A percentile compares a stretch with the other conserved stretches of the same genome.
Conservation (phyloP, 768 basidiomycete species). For the Tricholoma matsutake region DNA sequence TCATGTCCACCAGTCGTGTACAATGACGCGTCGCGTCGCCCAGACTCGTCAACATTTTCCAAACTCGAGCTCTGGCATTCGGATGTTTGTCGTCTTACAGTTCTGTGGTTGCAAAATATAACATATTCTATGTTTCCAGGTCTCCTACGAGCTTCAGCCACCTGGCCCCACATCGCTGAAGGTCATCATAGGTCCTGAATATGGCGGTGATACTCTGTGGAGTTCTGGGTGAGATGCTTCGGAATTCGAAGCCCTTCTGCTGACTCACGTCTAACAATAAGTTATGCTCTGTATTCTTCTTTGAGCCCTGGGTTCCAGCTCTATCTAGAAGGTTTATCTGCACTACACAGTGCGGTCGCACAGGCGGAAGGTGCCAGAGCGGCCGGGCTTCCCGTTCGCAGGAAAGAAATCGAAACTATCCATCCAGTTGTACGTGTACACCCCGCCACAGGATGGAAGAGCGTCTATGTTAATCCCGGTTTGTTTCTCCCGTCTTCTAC, state of each 20-base stretch:
- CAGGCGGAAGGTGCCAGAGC: constrained; percentile 75
- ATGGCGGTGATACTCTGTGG: constrained; percentile 81
- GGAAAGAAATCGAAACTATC: constrained; percentile 63
- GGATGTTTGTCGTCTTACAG: constrained; percentile 44
- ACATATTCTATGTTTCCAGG: constrained; percentile 22
- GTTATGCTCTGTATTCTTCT: constrained; percentile 82
- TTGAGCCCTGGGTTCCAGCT: constrained; percentile 71
- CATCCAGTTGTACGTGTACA: constrained; percentile 85
- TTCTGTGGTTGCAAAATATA: background rate
- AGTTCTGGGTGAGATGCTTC: constrained; percentile 58
- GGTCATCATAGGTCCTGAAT: constrained; percentile 63
- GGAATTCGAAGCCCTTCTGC: background rate
- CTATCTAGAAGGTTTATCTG: constrained; percentile 71
- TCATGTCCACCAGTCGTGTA: constrained; percentile 53
- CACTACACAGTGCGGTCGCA: constrained; percentile 73
- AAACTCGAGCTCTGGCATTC: constrained; percentile 80
- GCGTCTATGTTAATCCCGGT: constrained; percentile 79
- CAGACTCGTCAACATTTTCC: constrained; percentile 62
- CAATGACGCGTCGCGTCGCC: constrained; percentile 60
- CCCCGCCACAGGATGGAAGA: constrained; percentile 84
- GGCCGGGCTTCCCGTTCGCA: constrained; percentile 66
- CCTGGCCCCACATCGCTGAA: constrained; percentile 78
- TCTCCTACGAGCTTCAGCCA: constrained; percentile 80
- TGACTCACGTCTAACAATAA: constrained; percentile 21
- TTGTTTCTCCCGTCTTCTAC: background rate